Conservation (phyloP, 768 basidiomycete genomes). For the Floccularia luteovirens region DNA sequence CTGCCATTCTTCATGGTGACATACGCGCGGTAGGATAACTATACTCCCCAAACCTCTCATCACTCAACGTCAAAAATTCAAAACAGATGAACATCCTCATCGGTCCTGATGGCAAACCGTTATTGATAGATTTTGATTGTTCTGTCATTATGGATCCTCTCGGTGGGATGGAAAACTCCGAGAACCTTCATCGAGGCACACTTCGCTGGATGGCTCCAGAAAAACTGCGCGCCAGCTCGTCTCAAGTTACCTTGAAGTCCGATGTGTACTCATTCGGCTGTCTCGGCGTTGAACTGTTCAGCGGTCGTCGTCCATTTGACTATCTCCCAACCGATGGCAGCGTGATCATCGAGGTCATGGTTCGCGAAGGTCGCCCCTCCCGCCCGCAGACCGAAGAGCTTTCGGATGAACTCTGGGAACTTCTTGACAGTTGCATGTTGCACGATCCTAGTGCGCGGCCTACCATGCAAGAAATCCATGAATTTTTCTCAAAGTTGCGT, state of each 20-base stretch:
- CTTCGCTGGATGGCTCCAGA: conserved; percentile 1
- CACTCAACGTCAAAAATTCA: background rate
- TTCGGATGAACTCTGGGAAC: background rate
- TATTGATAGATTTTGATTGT: background rate
- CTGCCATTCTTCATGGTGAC: background rate
- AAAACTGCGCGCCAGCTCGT: background rate
- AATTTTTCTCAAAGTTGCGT: too few species aligned
- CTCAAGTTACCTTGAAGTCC: background rate
- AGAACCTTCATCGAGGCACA: background rate
- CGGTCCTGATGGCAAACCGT: background rate
- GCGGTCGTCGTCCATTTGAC: background rate
- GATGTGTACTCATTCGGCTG: background rate
- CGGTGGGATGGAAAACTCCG: background rate
- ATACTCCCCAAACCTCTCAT: background rate
- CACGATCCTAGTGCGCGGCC: background rate
- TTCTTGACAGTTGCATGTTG: background rate
- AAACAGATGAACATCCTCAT: conserved; percentile 1
- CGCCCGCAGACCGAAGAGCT: background rate
- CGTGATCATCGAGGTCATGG: background rate
- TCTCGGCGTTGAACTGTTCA: background rate
- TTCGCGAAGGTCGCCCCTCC: background rate
- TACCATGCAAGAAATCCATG: background rate
- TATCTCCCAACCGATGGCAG: background rate
- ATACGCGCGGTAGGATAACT: background rate
- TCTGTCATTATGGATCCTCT: background rate